These are phyloP conservation scores for Trichomonas vaginalis DNA, from an alignment of 208 protist genomes.

Conservation along the genomic window DNA sequence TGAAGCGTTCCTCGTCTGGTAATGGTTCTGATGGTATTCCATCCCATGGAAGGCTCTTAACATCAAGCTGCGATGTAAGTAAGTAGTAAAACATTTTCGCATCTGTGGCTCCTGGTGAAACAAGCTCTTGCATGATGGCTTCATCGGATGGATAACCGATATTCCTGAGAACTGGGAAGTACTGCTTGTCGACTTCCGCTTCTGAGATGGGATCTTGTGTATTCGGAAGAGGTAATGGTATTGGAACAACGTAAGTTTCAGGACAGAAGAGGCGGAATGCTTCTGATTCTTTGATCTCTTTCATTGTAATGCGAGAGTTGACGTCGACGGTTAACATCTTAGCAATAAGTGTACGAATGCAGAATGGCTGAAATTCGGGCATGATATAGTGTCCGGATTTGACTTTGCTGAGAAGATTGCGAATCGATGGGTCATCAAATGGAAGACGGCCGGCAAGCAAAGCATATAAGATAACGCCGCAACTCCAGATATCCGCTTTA, in stretches of 20 bases:
- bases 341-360: slow-evolving; percentile 18
- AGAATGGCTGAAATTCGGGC: not conserved
- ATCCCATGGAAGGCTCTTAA: not conserved
- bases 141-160: not conserved
- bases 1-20: not conserved
- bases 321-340: slow-evolving; percentile 9
- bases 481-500: slow-evolving; percentile 19
- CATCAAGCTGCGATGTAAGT: not conserved
- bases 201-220: not conserved
- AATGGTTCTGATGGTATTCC: not conserved
- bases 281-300: slow-evolving; percentile 21
- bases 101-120: not conserved
- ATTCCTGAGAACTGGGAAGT: not conserved
- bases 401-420: not conserved
- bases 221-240: not conserved
- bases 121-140: not conserved
- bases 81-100: not conserved
- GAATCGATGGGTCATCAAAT: slow-evolving; percentile 16
- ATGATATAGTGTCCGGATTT: not conserved
- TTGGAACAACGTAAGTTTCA: not conserved
- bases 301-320: slow-evolving; percentile 12
- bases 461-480: slow-evolving; percentile 24
- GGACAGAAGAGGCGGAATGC: slow-evolving; percentile 1
- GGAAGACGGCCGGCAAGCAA: slow-evolving; percentile 2
- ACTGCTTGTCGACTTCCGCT: not conserved